These are phyloP conservation scores for Carex littledalei DNA, from an alignment of 176 grass and related monocot genomes.

Conservation along the genomic window DNA sequence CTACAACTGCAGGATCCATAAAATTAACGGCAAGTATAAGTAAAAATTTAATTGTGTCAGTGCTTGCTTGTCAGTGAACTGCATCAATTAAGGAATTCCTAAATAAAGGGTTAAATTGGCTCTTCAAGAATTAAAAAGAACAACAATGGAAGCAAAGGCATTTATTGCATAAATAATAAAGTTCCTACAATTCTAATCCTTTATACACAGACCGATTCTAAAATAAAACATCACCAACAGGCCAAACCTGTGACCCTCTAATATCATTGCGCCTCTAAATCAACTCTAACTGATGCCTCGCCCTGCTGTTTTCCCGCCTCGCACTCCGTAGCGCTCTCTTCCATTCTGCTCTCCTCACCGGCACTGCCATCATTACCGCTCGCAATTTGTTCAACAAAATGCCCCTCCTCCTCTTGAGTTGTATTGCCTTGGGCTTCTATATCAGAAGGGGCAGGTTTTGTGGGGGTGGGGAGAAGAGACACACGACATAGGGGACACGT, in stretches of 20 bases:
- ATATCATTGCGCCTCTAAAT: constrained; percentile 27
- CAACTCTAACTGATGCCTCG: neutral
- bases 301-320: neutral
- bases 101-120: neutral
- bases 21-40: neutral
- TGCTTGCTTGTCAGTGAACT: neutral
- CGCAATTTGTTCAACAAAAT: neutral
- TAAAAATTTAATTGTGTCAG: neutral
- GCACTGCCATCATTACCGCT: neutral
- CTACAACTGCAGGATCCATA: neutral
- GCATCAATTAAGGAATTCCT: neutral
- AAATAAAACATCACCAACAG: neutral
- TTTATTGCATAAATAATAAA: neutral
- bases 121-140: neutral
- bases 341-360: neutral
- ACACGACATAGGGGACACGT: constrained; percentile 88
- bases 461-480: constrained; percentile 54
- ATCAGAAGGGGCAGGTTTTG: constrained; percentile 12
- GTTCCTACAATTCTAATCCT: neutral
- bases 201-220: constrained; percentile 16
- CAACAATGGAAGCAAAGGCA: neutral
- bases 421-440: constrained; percentile 32
- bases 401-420: neutral
- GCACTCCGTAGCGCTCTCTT: neutral
- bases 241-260: neutral